Evolutionary conservation across 805 yeast genomes (phyloP).

Genomic region (Myxozyma vanderwaltii): DNA sequence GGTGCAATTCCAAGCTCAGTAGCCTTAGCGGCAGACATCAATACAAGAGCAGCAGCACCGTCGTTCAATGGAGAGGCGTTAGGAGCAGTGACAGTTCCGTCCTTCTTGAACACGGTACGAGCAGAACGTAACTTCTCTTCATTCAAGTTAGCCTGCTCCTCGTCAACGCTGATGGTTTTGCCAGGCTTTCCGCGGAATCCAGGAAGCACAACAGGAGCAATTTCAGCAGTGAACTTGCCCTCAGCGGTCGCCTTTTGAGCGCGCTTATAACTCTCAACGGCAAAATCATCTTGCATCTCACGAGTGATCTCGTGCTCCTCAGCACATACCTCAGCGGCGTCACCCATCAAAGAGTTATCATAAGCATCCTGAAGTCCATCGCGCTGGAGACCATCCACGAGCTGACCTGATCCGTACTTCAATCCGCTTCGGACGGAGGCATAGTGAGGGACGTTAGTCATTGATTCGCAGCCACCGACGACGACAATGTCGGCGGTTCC

Average conservation of each 20-base stretch:
- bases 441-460: slow-evolving; percentile 93
- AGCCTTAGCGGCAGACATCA: slow-evolving; percentile 82
- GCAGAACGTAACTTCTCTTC: slow-evolving; percentile 77
- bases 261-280: slow-evolving; percentile 79
- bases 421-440: slow-evolving; percentile 80
- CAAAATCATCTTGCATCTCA: slow-evolving; percentile 87
- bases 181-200: slow-evolving; percentile 70
- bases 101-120: slow-evolving; percentile 91
- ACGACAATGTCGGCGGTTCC: slow-evolving; percentile 68
- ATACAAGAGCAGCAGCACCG: slow-evolving; percentile 94
- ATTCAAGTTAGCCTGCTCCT: slow-evolving; percentile 78
- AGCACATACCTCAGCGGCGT: slow-evolving; percentile 96
- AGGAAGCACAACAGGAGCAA: slow-evolving; percentile 83
- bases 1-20: slow-evolving; percentile 87
- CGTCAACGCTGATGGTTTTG: slow-evolving; percentile 76
- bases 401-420: slow-evolving; percentile 77
- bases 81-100: slow-evolving; percentile 96
- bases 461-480: slow-evolving; percentile 95
- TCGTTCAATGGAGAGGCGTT: slow-evolving; percentile 95
- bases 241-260: slow-evolving; percentile 77
- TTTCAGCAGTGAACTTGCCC: slow-evolving; percentile 82
- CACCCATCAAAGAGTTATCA: slow-evolving; percentile 89
- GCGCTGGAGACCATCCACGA: slow-evolving; percentile 86
- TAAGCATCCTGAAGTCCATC: slow-evolving; percentile 96
- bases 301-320: slow-evolving; percentile 73